A percentile compares a stretch with the other conserved stretches of the same genome.
These are phyloP conservation scores for Penicillium tannophilum DNA, from an alignment of 495 filamentous ascomycete genomes.

Conservation along the genomic window DNA sequence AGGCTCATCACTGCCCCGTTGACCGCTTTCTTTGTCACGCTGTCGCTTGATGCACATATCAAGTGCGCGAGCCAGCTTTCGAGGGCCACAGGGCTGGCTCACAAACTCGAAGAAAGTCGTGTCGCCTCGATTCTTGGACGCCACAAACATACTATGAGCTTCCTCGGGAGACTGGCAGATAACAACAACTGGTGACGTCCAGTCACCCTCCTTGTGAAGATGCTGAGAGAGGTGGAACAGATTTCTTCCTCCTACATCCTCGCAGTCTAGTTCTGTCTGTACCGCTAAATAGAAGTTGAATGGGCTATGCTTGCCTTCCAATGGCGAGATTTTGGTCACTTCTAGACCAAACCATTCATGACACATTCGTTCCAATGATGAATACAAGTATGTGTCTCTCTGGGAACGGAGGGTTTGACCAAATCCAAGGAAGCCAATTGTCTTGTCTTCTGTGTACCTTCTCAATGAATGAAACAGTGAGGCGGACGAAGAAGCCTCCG, in stretches of 20 bases:
- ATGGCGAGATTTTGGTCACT: constrained; percentile 7
- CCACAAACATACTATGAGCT: constrained; percentile 31
- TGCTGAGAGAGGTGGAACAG: constrained; percentile 20
- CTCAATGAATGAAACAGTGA: constrained; percentile 3
- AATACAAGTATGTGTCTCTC: constrained; percentile 15
- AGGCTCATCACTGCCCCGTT: constrained; percentile 10
- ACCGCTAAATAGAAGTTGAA: constrained; percentile 7
- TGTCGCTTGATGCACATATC: constrained; percentile 31
- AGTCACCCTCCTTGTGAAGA: constrained; percentile 6
- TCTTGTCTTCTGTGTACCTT: constrained; percentile 4
- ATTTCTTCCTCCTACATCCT: constrained; percentile 11
- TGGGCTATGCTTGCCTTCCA: neutral
- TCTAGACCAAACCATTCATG: constrained; percentile 17
- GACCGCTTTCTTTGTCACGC: neutral
- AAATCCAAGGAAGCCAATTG: constrained; percentile 4
- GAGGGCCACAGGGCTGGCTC: constrained; percentile 37
- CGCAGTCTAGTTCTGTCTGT: constrained; percentile 8
- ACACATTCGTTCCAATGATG: constrained; percentile 14
- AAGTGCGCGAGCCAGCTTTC: constrained; percentile 28
- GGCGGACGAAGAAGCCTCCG: constrained; percentile 21
- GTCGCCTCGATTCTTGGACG: constrained; percentile 13
- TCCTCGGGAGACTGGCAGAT: constrained; percentile 34
- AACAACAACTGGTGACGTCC: constrained; percentile 25
- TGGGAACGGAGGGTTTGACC: constrained; percentile 4
- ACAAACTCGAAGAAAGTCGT: constrained; percentile 31